Evolutionary conservation across 2,329 filamentous ascomycete genomes (phyloP).

Genomic region (Fonsecaea pedrosoi): DNA sequence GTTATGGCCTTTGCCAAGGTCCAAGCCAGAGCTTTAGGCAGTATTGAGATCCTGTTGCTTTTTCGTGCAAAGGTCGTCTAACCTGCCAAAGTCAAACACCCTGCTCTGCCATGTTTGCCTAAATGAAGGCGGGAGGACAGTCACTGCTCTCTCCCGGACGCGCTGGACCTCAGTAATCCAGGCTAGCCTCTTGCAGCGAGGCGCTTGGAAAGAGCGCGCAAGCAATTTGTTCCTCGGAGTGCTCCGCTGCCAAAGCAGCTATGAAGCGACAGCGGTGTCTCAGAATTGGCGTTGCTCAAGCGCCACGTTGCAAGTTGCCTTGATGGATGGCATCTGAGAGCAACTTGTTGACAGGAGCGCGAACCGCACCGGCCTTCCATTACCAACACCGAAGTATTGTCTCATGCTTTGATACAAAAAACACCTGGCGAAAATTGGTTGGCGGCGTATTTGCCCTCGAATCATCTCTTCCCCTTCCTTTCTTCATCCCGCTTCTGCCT

Average conservation of each 20-base stretch:
- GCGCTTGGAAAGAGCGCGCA: background rate
- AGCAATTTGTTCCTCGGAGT: too few relatives aligned
- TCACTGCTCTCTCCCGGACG: background rate
- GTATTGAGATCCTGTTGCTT: background rate
- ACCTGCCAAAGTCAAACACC: background rate
- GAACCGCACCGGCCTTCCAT: background rate
- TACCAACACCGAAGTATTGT: background rate
- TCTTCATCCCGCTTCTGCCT: constrained; percentile 87
- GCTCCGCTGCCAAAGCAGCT: too few relatives aligned
- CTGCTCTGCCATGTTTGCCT: background rate
- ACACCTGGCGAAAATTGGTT: background rate
- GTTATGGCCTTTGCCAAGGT: background rate
- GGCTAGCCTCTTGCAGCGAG: background rate
- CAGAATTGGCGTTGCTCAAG: background rate
- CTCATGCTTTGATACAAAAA: background rate
- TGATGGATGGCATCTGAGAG: background rate
- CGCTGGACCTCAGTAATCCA: background rate
- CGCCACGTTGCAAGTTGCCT: background rate
- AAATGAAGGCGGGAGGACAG: background rate
- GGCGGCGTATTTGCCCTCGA: background rate
- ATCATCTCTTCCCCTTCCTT: constrained; percentile 65
- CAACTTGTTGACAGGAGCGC: background rate
- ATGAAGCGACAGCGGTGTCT: background rate
- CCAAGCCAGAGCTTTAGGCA: background rate
- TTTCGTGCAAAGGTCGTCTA: background rate